Conservation (phyloP, 78 protist genomes). For the Dictyostelium brefeldianum region DNA sequence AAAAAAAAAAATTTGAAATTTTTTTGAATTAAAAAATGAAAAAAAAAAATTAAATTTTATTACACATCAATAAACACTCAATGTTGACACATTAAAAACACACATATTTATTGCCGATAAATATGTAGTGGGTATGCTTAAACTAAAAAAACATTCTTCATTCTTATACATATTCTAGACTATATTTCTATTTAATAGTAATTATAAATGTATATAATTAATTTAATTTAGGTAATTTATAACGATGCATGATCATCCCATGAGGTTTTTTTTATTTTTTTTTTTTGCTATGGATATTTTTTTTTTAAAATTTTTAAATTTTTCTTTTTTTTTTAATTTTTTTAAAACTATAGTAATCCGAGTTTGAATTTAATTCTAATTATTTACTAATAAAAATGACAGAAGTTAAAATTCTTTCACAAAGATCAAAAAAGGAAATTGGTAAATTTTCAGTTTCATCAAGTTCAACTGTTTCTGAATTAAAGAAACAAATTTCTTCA, state of each 20-base stretch:
- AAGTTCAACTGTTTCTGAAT: neutral
- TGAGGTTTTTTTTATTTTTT: neutral
- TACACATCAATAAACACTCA: too few relatives aligned
- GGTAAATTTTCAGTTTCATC: neutral
- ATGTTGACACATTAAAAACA: too few relatives aligned
- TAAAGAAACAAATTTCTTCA: conserved; percentile 17
- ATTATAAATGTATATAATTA: too few relatives aligned
- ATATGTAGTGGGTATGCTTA: too few relatives aligned
- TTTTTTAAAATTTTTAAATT: neutral
- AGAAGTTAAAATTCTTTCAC: conserved; percentile 7
- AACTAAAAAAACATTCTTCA: too few relatives aligned
- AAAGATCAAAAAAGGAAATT: conserved; percentile 6
- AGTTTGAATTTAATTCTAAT: neutral
- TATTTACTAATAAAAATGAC: neutral
- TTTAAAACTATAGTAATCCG: neutral
- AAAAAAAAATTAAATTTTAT: neutral
- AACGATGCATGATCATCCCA: too few relatives aligned
- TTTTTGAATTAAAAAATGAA: neutral
- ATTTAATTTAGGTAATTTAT: too few relatives aligned
- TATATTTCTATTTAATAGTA: too few relatives aligned
- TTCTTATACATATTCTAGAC: too few relatives aligned
- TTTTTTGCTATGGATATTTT: neutral
- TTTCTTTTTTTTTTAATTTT: neutral
- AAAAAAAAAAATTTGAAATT: neutral
- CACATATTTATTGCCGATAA: too few relatives aligned